Evolutionary conservation across 805 yeast genomes (phyloP).

Genomic region (Ascoidea tarda): DNA sequence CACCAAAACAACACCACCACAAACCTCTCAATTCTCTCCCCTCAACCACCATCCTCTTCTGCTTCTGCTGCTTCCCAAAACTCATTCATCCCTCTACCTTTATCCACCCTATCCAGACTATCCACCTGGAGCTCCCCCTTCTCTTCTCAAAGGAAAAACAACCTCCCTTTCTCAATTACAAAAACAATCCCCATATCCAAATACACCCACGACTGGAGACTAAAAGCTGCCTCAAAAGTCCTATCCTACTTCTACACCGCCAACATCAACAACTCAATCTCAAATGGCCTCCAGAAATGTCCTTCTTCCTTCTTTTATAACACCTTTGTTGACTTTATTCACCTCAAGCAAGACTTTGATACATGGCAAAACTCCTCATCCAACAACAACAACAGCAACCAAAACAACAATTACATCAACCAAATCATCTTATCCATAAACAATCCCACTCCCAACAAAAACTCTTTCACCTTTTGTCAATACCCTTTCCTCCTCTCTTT

Average conservation of each 20-base stretch:
- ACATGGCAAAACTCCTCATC: constrained; percentile 49
- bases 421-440: background rate
- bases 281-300: constrained; percentile 16
- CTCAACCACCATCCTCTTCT: background rate
- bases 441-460: background rate
- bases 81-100: background rate
- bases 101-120: background rate
- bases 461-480: constrained; percentile 52
- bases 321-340: constrained; percentile 66
- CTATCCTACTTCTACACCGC: constrained; percentile 42
- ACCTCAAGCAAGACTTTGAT: constrained; percentile 68
- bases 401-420: background rate
- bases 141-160: constrained; percentile 6
- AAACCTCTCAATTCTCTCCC: background rate
- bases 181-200: constrained; percentile 23
- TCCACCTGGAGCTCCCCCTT: background rate
- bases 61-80: background rate
- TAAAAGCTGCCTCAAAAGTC: constrained; percentile 49
- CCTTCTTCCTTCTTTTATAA: constrained; percentile 51
- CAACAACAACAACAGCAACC: constrained; percentile 10
- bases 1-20: background rate
- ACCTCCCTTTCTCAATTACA: background rate
- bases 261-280: constrained; percentile 20
- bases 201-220: constrained; percentile 76
- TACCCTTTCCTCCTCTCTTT: constrained; percentile 72